A percentile compares a stretch with the other conserved stretches of the same genome.
Evolutionary conservation across 352 stramenopile genomes (phyloP).

Genomic region (Phytopythium oedochilum): DNA sequence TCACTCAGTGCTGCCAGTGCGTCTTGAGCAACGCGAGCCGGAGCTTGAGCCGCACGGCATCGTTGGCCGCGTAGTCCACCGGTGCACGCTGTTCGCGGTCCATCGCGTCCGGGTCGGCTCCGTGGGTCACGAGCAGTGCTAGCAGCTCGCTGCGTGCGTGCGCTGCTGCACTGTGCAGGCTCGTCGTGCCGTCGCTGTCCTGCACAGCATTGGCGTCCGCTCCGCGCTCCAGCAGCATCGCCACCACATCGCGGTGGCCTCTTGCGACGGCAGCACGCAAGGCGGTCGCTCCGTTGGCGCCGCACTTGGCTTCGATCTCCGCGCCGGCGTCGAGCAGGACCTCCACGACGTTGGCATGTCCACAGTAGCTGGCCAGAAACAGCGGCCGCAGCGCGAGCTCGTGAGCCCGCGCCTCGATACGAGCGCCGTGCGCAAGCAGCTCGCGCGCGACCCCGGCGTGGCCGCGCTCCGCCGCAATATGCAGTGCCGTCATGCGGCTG

Average conservation of each 20-base stretch:
- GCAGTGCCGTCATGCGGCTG: conserved; percentile 41
- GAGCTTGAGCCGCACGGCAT: conserved; percentile 42
- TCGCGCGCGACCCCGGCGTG: conserved; percentile 32
- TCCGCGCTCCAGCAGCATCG: conserved; percentile 31
- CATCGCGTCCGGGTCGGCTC: conserved; percentile 30
- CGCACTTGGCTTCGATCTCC: conserved; percentile 32
- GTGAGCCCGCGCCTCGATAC: conserved; percentile 34
- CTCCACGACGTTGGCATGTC: conserved; percentile 38
- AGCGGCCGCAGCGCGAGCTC: conserved; percentile 31
- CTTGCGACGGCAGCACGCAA: conserved; percentile 42
- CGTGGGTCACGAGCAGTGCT: conserved; percentile 25
- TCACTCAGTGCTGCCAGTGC: conserved; percentile 34
- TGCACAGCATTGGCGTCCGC: conserved; percentile 38
- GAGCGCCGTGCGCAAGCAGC: conserved; percentile 34
- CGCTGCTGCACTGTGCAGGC: conserved; percentile 41
- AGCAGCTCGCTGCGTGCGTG: conserved; percentile 35
- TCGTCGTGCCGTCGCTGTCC: conserved; percentile 33
- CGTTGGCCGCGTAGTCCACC: conserved; percentile 38
- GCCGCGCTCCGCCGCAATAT: conserved; percentile 49
- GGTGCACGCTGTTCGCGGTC: conserved; percentile 28
- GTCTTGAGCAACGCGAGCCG: conserved; percentile 45
- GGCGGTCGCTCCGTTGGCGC: conserved; percentile 38
- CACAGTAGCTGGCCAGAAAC: conserved; percentile 47
- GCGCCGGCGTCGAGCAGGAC: conserved; percentile 33
- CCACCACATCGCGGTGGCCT: conserved; percentile 26